Conservation (phyloP, 495 filamentous ascomycete genomes). For the Hyaloscypha bicolor region DNA sequence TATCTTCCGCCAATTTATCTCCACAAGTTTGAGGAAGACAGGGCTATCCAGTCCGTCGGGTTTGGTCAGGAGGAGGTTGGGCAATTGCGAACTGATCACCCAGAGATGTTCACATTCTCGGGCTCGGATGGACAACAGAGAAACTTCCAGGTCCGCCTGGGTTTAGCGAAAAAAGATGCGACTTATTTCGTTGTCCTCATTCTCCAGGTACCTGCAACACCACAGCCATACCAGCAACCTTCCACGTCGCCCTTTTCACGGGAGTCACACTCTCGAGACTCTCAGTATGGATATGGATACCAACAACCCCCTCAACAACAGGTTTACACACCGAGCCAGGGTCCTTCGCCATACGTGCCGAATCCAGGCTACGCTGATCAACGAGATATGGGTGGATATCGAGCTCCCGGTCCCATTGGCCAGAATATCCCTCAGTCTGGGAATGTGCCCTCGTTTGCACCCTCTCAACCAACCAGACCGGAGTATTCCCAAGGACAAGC, state of each 20-base stretch:
- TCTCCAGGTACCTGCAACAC: slow-evolving; percentile 35
- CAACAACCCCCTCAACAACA: slow-evolving; percentile 39
- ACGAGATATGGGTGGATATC: slow-evolving; percentile 23
- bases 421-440: slow-evolving; percentile 12
- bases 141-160: slow-evolving; percentile 45
- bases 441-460: slow-evolving; percentile 23
- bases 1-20: slow-evolving; percentile 57
- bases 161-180: slow-evolving; percentile 52
- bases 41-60: slow-evolving; percentile 49
- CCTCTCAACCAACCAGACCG: slow-evolving; percentile 18
- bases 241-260: slow-evolving; percentile 48
- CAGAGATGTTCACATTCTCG: slow-evolving; percentile 52
- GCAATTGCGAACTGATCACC: slow-evolving; percentile 45
- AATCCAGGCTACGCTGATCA: slow-evolving; percentile 20
- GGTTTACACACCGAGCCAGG: slow-evolving; percentile 43
- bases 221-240: slow-evolving; percentile 37
- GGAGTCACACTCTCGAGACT: slow-evolving; percentile 37
- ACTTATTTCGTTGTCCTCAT: slow-evolving; percentile 55
- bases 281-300: slow-evolving; percentile 41
- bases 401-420: slow-evolving; percentile 20
- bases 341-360: slow-evolving; percentile 31
- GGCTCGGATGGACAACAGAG: slow-evolving; percentile 47
- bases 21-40: slow-evolving; percentile 46
- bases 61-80: slow-evolving; percentile 50
- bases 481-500: slow-evolving; percentile 43